These are phyloP conservation scores for Globisporangium radiosum DNA, from an alignment of 352 stramenopile species.

Conservation along the genomic window DNA sequence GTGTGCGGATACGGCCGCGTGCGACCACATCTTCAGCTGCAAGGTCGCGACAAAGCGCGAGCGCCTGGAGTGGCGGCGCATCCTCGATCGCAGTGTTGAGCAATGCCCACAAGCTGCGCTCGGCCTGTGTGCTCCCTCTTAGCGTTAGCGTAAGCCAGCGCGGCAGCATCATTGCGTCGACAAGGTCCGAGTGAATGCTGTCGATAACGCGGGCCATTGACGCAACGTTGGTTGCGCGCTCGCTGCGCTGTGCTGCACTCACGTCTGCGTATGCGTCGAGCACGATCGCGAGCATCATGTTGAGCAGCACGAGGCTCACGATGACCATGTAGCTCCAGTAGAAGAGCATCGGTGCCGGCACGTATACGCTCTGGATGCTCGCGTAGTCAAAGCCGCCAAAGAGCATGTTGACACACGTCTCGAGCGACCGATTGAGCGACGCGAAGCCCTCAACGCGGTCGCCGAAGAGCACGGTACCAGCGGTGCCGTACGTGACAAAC, in stretches of 20 bases:
- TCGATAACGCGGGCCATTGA: constrained; percentile 18
- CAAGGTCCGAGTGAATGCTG: constrained; percentile 18
- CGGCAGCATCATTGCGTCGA: constrained; percentile 1
- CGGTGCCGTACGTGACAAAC: constrained; percentile 43
- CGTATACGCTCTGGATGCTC: constrained; percentile 34
- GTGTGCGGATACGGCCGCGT: background rate
- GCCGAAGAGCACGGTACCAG: constrained; percentile 48
- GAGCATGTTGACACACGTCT: constrained; percentile 61
- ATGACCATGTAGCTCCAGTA: constrained; percentile 67
- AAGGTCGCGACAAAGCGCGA: background rate
- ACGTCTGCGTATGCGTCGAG: constrained; percentile 49
- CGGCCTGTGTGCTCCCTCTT: background rate
- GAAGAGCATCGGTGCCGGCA: constrained; percentile 43
- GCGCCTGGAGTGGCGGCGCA: too few species aligned
- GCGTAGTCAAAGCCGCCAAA: constrained; percentile 59
- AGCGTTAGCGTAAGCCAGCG: too few species aligned
- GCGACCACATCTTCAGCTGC: background rate
- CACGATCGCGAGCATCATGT: constrained; percentile 72
- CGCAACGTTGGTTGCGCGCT: constrained; percentile 14
- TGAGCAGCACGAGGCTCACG: constrained; percentile 56
- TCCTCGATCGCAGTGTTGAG: background rate
- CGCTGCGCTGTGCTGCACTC: constrained; percentile 24
- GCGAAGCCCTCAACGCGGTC: constrained; percentile 42
- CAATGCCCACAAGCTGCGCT: background rate
- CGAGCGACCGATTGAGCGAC: constrained; percentile 30